These are phyloP conservation scores for Urtica urens DNA, from an alignment of 306 rosid genomes.

Conservation along the genomic window DNA sequence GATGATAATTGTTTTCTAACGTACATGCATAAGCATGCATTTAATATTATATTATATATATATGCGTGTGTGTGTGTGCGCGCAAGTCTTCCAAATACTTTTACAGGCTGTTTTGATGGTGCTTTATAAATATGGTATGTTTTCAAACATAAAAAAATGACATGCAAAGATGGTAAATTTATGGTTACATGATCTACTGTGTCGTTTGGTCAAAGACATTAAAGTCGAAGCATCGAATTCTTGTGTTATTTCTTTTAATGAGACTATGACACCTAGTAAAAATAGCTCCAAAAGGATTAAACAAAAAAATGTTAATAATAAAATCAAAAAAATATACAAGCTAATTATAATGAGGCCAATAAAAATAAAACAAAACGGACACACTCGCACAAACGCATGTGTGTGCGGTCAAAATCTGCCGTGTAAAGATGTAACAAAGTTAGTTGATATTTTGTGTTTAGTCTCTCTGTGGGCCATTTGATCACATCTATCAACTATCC, in stretches of 20 bases:
- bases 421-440: constrained; percentile 11
- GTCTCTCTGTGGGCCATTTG: background rate
- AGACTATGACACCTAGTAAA: background rate
- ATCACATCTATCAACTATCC: constrained; percentile 3
- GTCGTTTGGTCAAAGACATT: background rate
- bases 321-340: background rate
- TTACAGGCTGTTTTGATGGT: no score
- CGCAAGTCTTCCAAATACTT: no score
- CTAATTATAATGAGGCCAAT: constrained; percentile 3
- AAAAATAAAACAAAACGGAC: constrained; percentile 7
- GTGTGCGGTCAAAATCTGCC: constrained; percentile 11
- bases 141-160: background rate
- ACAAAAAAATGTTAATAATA: background rate
- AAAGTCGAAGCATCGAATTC: background rate
- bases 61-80: no score
- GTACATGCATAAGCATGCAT: no score
- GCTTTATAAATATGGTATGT: background rate
- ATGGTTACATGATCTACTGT: constrained; percentile 1
- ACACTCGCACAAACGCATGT: constrained; percentile 1
- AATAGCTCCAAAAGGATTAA: background rate
- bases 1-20: no score
- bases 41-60: no score
- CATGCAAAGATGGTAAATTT: background rate
- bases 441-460: background rate
- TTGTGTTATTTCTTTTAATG: background rate